Evolutionary conservation across 1,284 basidiomycete species (phyloP), one percentile per base, ranked within the genome.

Genomic region (Boletus mariae): DNA sequence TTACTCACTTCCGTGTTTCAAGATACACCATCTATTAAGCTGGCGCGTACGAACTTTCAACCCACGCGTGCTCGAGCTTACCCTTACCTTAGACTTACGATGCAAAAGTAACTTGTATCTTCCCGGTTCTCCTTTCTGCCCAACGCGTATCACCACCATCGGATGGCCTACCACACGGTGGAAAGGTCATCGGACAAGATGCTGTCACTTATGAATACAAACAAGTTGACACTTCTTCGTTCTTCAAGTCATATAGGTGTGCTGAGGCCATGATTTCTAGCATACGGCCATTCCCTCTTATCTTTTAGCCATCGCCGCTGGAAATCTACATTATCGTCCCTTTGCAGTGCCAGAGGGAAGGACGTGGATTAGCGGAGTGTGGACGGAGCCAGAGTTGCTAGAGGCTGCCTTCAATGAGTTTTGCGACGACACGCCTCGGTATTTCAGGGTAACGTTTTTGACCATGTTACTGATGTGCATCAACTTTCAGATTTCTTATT

Each of bases 351-450:
- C 80, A 15, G 68, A 80, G 46, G 85, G 83, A 23, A 87, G 81
- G 59, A 66, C 76, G 12, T 94, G 92, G 92, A 81, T 73, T 15
- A 87, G 78, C 9, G 94, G 94, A 3, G 81, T 94, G 10, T 98
- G 94, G 94, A 86, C 92, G 2, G 93, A 97, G 71, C 93, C 93
- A 0, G 85, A 87, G 59, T 71, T 87, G 38, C 81, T 97, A 59
- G 85, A 92, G 3, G 80, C 77, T 1, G 85, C 89, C 0, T 90
- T 85, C 64, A 88, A 87, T 82, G 94, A 98, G 69, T 98, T 98
- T 66, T 85, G 82, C 59, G 84, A 87, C 57, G 92, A 95, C 62
- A 93, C 92, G 2, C 80, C 83, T 29, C 82, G 80, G 87, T 90
- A 35, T 12, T 44, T 2, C 15, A 26, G 1, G 23, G 11, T 20